Conservation (phyloP, 139 green algal genomes). For the Chlamydomonas sp. region DNA sequence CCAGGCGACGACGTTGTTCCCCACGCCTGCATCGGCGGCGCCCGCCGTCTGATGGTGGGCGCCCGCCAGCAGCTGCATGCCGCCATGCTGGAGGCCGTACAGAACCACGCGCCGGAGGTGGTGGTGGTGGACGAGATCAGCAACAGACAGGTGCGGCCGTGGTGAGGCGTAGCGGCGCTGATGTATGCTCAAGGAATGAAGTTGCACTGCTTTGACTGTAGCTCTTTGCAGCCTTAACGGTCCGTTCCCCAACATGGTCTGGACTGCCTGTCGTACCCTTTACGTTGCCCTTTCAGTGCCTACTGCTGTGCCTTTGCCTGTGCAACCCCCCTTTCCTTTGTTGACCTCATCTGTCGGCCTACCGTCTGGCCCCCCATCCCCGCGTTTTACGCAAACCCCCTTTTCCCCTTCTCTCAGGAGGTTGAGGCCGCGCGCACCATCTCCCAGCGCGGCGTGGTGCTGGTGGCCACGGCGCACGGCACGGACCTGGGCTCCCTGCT, state of each 20-base stretch:
- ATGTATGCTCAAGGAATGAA: too few species aligned
- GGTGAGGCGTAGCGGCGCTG: neutral
- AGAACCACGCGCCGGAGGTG: slow-evolving; percentile 69
- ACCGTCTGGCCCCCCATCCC: neutral
- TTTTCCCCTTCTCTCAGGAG: slow-evolving; percentile 37
- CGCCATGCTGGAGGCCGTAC: slow-evolving; percentile 59
- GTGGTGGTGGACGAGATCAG: slow-evolving; percentile 62
- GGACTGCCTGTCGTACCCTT: neutral
- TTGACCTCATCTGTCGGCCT: too few species aligned
- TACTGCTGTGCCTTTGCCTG: neutral
- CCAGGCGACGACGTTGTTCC: slow-evolving; percentile 63
- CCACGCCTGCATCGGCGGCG: slow-evolving; percentile 64
- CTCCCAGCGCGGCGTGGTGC: slow-evolving; percentile 87
- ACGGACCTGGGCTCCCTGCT: slow-evolving; percentile 36
- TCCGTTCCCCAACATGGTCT: too few species aligned
- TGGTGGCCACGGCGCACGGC: slow-evolving; percentile 94
- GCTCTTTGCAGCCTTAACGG: too few species aligned
- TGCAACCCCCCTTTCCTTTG: neutral
- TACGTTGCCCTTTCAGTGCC: neutral
- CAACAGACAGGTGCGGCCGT: slow-evolving; percentile 35
- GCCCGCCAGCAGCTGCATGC: slow-evolving; percentile 32
- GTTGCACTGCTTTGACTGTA: too few species aligned
- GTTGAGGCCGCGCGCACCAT: slow-evolving; percentile 87
- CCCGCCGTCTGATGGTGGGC: slow-evolving; percentile 53
- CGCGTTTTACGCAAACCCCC: neutral